Base-by-base conservation (phyloP, 805 yeast species). In the Nakazawaea peltata region DNA sequence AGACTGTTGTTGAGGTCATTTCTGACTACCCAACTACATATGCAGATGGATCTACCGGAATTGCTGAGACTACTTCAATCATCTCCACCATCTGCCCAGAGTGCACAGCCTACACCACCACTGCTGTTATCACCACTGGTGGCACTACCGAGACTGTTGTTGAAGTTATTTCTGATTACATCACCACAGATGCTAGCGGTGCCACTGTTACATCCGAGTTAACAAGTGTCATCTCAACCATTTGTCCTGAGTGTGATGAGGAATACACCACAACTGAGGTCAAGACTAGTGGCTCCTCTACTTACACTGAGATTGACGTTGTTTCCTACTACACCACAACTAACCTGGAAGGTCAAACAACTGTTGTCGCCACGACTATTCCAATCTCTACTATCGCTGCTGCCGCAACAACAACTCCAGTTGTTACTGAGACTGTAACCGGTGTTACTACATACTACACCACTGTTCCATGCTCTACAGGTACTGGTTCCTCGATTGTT, bases 261-360 rank as follows among this genome's bases (percentile, higher is more conserved):
- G 28, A 32, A 28, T 29, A 18, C 30, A 34, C 37, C 12, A 34
- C 37, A 5, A 34, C 37, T 8, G 28, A 8, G 13, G 15, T 28
- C 3, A 6, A 16, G 4, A 34, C 37, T 11, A 7, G 24, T 17
- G 32, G 32, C 17, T 23, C 29, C 18, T 22, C 37, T n/a, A 23
- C 32, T 7, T 14, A 12, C n/a, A 22, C 24, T 22, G 37, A 5
- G 8, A 32, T 33, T 22, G 37, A 28, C 12, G 18, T 28, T 5
- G 32, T 33, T 23, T 28, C 32, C 4, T 27, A 15, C 23, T 33
- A 22, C 28, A 28, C 37, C 12, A 28, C 37, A 4, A 33, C 32
- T 8, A 28, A 18, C 15, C 16, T 24, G 22, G 12, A 19, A 13
- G 37, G 37, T n/a, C 11, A 15, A 4, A 28, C 32, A 33, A 33